phyloP scores from a whole-genome alignment of 2,329 filamentous ascomycete species.

The Pseudophaeomoniella oleicola region DNA sequence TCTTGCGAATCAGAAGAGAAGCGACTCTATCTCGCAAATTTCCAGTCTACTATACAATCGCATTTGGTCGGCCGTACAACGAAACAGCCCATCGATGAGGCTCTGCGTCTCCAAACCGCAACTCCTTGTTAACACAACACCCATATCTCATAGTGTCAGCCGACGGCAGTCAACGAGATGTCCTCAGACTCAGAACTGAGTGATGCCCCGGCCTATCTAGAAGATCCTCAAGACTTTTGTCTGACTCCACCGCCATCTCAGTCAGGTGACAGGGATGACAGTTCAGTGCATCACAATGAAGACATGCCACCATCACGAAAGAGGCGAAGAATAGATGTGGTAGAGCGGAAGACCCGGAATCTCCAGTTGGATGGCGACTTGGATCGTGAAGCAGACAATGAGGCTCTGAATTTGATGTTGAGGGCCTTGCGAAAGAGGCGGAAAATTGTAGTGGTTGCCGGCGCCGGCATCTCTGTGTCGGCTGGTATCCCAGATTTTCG shows the following conservation, averaged over 20 bases:
- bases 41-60: too few relatives aligned
- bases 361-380: conserved; percentile 35
- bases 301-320: conserved; percentile 63
- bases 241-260: conserved; percentile 29
- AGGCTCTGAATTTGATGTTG: conserved; percentile 55
- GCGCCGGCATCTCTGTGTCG: conserved; percentile 91
- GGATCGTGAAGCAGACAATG: conserved; percentile 50
- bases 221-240: conserved; percentile 22
- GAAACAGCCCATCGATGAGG: not conserved
- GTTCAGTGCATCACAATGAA: conserved; percentile 32
- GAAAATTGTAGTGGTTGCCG: conserved; percentile 93
- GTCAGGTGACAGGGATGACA: conserved; percentile 16
- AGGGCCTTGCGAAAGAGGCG: conserved; percentile 71
- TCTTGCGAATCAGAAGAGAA: too few relatives aligned
- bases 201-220: conserved; percentile 24
- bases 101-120: conserved; percentile 1
- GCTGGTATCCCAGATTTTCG: conserved; percentile 96
- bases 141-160: too few relatives aligned
- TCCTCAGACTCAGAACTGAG: conserved; percentile 27
- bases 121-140: not conserved
- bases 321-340: conserved; percentile 49
- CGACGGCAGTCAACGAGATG: too few relatives aligned
- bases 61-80: too few relatives aligned
- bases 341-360: conserved; percentile 60
- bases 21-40: too few relatives aligned